Evolutionary conservation across 106 monocot species (phyloP).

Genomic region (Alisma plantagoaquatica): DNA sequence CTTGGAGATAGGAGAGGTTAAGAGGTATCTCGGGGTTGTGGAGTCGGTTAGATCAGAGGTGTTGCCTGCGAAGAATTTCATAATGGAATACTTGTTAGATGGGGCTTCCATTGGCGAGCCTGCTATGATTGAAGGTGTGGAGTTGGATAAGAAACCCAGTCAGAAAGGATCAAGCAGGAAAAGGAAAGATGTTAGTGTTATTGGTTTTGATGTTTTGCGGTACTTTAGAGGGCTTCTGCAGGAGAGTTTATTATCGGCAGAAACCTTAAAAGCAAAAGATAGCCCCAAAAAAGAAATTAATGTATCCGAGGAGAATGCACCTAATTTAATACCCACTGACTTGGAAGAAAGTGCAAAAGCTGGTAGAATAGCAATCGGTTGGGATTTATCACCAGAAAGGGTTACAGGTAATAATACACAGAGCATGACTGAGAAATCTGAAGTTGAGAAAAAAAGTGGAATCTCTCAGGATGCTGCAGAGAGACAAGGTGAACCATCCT

Average conservation of each 20-base stretch:
- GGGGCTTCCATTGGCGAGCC: slow-evolving; percentile 7
- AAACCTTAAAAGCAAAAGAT: slow-evolving; percentile 24
- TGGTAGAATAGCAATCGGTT: slow-evolving; percentile 5
- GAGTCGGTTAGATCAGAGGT: slow-evolving; percentile 22
- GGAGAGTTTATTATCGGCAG: slow-evolving; percentile 23
- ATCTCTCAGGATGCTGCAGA: not conserved
- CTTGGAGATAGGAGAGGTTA: slow-evolving; percentile 21
- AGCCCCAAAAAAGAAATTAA: slow-evolving; percentile 12
- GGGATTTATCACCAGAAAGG: slow-evolving; percentile 6
- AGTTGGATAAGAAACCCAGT: slow-evolving; percentile 21
- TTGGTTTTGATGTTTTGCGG: slow-evolving; percentile 27
- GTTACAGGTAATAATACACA: not conserved
- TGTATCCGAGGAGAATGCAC: slow-evolving; percentile 3
- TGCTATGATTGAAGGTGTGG: slow-evolving; percentile 9
- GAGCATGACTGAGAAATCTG: not conserved
- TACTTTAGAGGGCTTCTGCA: slow-evolving; percentile 35
- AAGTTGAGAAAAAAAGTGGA: not conserved
- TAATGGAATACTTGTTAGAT: slow-evolving; percentile 4
- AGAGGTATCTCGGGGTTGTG: slow-evolving; percentile 26
- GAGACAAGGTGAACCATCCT: not conserved
- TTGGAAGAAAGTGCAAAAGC: not conserved
- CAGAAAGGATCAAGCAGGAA: slow-evolving; percentile 24
- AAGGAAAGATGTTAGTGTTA: slow-evolving; percentile 22
- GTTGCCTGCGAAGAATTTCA: slow-evolving; percentile 12
- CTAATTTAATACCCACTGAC: not conserved